These are phyloP conservation scores for Sarcocystis neurona DNA, from an alignment of 169 alveolate species.

Conservation along the genomic window DNA sequence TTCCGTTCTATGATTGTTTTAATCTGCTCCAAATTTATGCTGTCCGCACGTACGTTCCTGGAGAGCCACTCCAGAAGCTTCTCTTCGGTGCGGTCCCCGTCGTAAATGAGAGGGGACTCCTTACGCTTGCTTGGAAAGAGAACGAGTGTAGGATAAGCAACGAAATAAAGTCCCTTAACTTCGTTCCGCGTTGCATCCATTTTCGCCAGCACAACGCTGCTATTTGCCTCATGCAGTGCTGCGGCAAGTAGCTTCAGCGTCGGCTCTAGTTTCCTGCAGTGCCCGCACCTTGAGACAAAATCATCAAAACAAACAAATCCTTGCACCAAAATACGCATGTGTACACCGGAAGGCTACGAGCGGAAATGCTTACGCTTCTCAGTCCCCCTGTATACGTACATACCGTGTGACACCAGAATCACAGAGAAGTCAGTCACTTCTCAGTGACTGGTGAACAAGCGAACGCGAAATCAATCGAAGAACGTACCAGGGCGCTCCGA, in stretches of 20 bases:
- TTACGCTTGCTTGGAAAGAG: slow-evolving; percentile 37
- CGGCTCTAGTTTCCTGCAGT: slow-evolving; percentile 60
- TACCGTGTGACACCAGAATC: neutral
- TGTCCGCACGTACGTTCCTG: neutral
- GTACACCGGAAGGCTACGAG: neutral
- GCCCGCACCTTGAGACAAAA: slow-evolving; percentile 53
- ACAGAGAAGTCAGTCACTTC: neutral
- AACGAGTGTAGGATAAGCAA: slow-evolving; percentile 44
- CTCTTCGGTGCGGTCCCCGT: slow-evolving; percentile 44
- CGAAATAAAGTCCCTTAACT: slow-evolving; percentile 28
- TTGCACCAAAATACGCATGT: neutral
- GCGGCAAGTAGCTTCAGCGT: slow-evolving; percentile 38
- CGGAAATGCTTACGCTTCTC: neutral
- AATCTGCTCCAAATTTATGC: slow-evolving; percentile 1
- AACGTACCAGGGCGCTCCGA: slow-evolving; percentile 58
- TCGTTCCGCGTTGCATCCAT: slow-evolving; percentile 61
- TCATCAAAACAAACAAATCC: neutral
- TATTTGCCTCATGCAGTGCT: neutral
- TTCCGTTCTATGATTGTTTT: too few species aligned
- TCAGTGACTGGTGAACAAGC: neutral
- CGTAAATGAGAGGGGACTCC: slow-evolving; percentile 28
- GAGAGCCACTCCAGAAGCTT: slow-evolving; percentile 48
- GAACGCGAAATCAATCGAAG: too few species aligned
- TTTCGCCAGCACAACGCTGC: slow-evolving; percentile 23
- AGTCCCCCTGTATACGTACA: neutral